phyloP scores from a whole-genome alignment of 345 rosid genomes.

The Limnanthes douglasii region DNA sequence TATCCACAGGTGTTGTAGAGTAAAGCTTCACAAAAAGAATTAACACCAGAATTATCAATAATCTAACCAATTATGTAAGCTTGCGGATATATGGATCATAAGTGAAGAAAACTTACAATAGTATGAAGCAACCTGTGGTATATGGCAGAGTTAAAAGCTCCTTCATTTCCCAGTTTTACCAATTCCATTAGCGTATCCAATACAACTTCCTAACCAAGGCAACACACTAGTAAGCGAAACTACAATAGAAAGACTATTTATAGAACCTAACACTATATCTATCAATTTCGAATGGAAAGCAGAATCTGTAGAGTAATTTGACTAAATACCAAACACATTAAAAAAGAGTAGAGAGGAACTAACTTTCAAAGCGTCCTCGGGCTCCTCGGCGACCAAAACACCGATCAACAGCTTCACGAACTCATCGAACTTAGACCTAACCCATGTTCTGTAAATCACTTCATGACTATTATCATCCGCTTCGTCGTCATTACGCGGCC shows the following conservation, averaged over 20 bases:
- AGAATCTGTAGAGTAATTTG: neutral
- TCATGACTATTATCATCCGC: conserved; percentile 33
- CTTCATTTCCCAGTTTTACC: conserved; percentile 53
- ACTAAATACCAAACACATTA: neutral
- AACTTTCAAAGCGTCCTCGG: conserved; percentile 50
- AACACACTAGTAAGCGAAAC: neutral
- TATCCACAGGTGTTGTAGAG: conserved; percentile 22
- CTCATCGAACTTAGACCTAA: conserved; percentile 69
- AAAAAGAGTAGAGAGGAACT: conserved; percentile 2
- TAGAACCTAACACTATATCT: neutral
- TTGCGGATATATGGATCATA: neutral
- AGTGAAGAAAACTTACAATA: conserved; percentile 31
- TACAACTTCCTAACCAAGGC: conserved; percentile 45
- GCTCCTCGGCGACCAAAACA: conserved; percentile 23
- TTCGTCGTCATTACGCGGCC: conserved; percentile 5
- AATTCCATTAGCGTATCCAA: conserved; percentile 75
- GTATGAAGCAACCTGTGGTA: conserved; percentile 47
- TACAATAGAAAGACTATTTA: neutral
- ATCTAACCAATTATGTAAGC: neutral
- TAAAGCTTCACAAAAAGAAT: conserved; percentile 29
- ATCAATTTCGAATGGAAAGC: neutral
- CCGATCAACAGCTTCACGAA: conserved; percentile 34
- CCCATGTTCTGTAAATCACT: conserved; percentile 54
- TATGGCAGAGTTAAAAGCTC: conserved; percentile 54
- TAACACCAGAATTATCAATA: neutral